These are phyloP conservation scores for Dactylellina parvicollis DNA, from an alignment of 2,329 filamentous ascomycete genomes.

Conservation along the genomic window DNA sequence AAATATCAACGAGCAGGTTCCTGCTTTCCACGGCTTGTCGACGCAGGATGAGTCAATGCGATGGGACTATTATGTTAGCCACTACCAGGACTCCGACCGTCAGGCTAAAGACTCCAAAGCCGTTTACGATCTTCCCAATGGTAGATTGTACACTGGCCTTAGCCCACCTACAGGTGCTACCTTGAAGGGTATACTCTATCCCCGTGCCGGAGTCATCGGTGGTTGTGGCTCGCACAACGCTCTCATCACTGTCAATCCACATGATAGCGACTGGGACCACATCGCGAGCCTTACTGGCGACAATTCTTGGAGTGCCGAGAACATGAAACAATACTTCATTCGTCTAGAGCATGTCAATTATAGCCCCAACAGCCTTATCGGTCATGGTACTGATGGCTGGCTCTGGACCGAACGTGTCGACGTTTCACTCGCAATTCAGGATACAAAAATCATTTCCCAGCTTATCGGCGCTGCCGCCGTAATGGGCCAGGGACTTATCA, in stretches of 20 bases:
- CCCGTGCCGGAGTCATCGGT: slow-evolving; percentile 64
- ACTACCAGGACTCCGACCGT: slow-evolving; percentile 68
- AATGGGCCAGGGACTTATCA: slow-evolving; percentile 56
- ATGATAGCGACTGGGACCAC: slow-evolving; percentile 63
- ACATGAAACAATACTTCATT: slow-evolving; percentile 63
- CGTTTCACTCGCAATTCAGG: slow-evolving; percentile 38
- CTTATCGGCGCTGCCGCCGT: slow-evolving; percentile 58
- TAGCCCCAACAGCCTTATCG: slow-evolving; percentile 60
- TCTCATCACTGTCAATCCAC: slow-evolving; percentile 60
- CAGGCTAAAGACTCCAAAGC: slow-evolving; percentile 70
- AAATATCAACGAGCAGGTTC: slow-evolving; percentile 66
- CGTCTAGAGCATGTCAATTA: slow-evolving; percentile 64
- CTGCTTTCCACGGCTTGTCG: slow-evolving; percentile 66
- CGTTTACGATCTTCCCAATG: slow-evolving; percentile 64
- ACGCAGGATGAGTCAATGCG: slow-evolving; percentile 68
- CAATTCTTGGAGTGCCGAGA: slow-evolving; percentile 61
- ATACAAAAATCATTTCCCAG: slow-evolving; percentile 54
- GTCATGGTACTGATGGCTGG: slow-evolving; percentile 64
- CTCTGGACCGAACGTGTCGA: slow-evolving; percentile 56
- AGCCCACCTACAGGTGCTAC: slow-evolving; percentile 62
- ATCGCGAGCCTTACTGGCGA: slow-evolving; percentile 64
- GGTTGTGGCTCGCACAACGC: slow-evolving; percentile 62
- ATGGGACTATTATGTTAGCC: slow-evolving; percentile 74
- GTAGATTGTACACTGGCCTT: slow-evolving; percentile 61
- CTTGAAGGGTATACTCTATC: slow-evolving; percentile 65